Evolutionary conservation across 257 asterid genomes (phyloP).

Genomic region (Penstemon eatonii): DNA sequence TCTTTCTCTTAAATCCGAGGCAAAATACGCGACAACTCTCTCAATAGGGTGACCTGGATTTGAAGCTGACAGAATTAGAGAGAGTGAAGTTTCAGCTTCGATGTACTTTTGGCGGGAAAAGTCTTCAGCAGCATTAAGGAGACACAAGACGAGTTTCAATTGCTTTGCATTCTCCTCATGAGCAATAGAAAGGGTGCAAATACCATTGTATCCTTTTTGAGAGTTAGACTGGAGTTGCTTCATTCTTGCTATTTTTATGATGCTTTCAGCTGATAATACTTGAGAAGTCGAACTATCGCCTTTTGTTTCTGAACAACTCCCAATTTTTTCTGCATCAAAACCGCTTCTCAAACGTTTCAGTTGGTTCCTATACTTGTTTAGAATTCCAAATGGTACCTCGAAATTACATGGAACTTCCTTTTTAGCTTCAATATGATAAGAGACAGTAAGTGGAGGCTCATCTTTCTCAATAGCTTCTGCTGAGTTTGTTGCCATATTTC

Average conservation of each 20-base stretch:
- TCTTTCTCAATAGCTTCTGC: neutral
- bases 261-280: constrained; percentile 2
- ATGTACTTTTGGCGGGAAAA: constrained; percentile 29
- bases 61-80: constrained; percentile 20
- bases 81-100: constrained; percentile 32
- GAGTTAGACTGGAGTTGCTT: neutral
- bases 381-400: constrained; percentile 14
- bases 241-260: constrained; percentile 6
- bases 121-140: constrained; percentile 28
- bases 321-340: neutral
- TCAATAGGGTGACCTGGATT: constrained; percentile 25
- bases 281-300: neutral
- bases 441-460: neutral
- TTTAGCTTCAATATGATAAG: neutral
- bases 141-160: neutral
- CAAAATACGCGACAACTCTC: constrained; percentile 28
- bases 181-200: neutral
- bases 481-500: constrained; percentile 1
- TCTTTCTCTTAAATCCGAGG: constrained; percentile 36
- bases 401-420: neutral
- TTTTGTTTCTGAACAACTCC: neutral
- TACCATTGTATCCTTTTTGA: neutral
- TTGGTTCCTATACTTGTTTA: constrained; percentile 18
- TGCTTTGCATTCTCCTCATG: neutral
- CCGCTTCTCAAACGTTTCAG: constrained; percentile 37